Percentiles rank a stretch among this genome's conserved stretches.
Evolutionary conservation across 2,329 filamentous ascomycete species (phyloP).

Genomic region (Alternaria sp.): DNA sequence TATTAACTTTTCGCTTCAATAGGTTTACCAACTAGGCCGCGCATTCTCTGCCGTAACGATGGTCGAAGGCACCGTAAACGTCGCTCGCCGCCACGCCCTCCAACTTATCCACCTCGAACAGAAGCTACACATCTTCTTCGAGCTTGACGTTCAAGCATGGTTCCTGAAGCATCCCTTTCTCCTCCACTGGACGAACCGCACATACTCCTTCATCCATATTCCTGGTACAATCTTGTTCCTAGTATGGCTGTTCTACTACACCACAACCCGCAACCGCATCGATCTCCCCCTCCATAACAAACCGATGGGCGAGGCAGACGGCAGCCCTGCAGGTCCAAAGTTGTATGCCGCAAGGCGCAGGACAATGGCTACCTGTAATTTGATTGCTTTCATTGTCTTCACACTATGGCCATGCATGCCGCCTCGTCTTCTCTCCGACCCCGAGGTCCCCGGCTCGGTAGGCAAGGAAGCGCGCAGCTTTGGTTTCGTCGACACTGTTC

Average conservation of each 20-base stretch:
- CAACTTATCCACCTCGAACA: slow-evolving; percentile 74
- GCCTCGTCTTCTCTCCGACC: slow-evolving; percentile 64
- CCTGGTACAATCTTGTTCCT: slow-evolving; percentile 77
- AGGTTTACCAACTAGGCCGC: slow-evolving; percentile 78
- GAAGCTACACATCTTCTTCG: slow-evolving; percentile 69
- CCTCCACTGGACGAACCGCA: slow-evolving; percentile 74
- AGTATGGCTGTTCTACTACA: slow-evolving; percentile 73
- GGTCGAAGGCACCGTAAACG: slow-evolving; percentile 71
- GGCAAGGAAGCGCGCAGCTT: slow-evolving; percentile 67
- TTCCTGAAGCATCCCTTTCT: slow-evolving; percentile 64
- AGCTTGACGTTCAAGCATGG: slow-evolving; percentile 67
- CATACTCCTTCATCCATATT: slow-evolving; percentile 81
- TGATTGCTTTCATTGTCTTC: slow-evolving; percentile 67
- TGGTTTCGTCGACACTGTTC: slow-evolving; percentile 68
- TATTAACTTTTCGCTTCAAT: slow-evolving; percentile 2
- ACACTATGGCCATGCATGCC: slow-evolving; percentile 69
- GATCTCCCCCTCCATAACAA: slow-evolving; percentile 53
- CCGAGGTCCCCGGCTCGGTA: slow-evolving; percentile 61
- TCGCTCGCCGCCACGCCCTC: slow-evolving; percentile 73
- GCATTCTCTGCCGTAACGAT: slow-evolving; percentile 75
- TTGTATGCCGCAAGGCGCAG: slow-evolving; percentile 64
- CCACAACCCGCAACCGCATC: slow-evolving; percentile 66
- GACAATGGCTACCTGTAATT: slow-evolving; percentile 66
- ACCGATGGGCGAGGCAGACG: slow-evolving; percentile 34
- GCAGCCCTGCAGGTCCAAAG: slow-evolving; percentile 58